Base-by-base conservation (phyloP, 108 stramenopile genomes). In the Nitzschia sp. region DNA sequence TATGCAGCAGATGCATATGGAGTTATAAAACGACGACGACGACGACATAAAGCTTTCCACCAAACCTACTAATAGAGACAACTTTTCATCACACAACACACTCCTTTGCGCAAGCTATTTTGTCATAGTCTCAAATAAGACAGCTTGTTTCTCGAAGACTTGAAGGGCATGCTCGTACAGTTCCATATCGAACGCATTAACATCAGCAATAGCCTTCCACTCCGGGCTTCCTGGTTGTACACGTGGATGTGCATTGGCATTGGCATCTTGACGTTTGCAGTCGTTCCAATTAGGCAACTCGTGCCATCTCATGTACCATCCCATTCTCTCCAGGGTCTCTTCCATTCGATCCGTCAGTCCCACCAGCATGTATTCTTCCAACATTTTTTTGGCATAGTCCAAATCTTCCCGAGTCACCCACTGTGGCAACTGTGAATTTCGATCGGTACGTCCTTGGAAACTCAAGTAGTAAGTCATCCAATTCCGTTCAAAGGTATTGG, bases 401-500 rank as follows among this genome's bases (percentile, higher is more conserved):
- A 79, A 60, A 48, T 85, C 80, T 17, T 82, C 56, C 8, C 51
- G 56, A 25, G 72, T 75, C 19, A 27, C 46, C 24, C 13, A 70
- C 31, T 69, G 47, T 15, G 25, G 75, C 18, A 62, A 46, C 5
- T 78, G 72, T 42, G 71, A 9, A 13, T 42, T 42, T 42, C 38
- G 38, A 13, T 42, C 38, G 6, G 6, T 6, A 6, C 38, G 38
- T 42, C 38, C 38, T 42, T 42, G 38, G 6, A 42, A 66, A 26
- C 74, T 67, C 42, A 85, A 54, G 46, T 70, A 72, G 18, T 77
- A 66, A 11, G 71, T 71, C 81, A 80, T 82, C 81, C 81, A 82
- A 68, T 85, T 30, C n/a, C 26, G 33, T 47, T 82, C 77, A 6
- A 42, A 6, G 15, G 25, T 27, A 9, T 5, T 27, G 15, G 26